Base-by-base conservation (phyloP, 257 asterid species). In the Handroanthus guayacan region DNA sequence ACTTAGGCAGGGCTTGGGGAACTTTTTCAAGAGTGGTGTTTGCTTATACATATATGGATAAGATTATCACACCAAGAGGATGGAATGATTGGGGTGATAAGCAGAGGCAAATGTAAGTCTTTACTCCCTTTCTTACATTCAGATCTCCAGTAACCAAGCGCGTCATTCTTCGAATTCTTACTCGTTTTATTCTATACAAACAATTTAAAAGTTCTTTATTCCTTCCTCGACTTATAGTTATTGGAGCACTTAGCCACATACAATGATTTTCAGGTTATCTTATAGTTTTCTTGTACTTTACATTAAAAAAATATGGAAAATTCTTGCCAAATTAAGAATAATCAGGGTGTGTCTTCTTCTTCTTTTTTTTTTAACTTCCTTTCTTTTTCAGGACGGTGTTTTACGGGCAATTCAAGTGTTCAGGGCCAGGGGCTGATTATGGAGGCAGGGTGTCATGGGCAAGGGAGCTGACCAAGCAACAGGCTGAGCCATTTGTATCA, bases 1-100 rank as follows among this genome's bases (percentile, higher is more conserved):
- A 90, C 67, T 62, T 94, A 75, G 99, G 99, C 57, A 89, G 99
- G 83, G 97, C 97, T 0, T 92, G 97, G 98, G 97, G 98, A n/a
- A 82, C 86, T 18, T 94, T 92, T 64, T 94, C 99, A 0, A 79
- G 97, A 67, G 99, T 94, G 36, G 91, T 92, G 62, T 94, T 94
- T 79, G 97, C 97, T 67, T 92, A 86, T 76, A 94, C 99, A 5
- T 94, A 82, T 62, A 94, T 94, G 99, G 97, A 92, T 54, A 92
- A 86, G 74, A 92, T 94, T 20, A 86, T 92, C 74, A 86, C 87
- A 0, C 97, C 99, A 0, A 78, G 80, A 75, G 99, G 99, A 9
- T 94, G 99, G 99, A 83, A 89, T 47, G 83, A 94, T 1, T 94
- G 97, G 99, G 99, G 99, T 9, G 98, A 94, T 52, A 92, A 91